Evolutionary conservation across 2,329 filamentous ascomycete genomes (phyloP).

Genomic region (Neurospora sp.): DNA sequence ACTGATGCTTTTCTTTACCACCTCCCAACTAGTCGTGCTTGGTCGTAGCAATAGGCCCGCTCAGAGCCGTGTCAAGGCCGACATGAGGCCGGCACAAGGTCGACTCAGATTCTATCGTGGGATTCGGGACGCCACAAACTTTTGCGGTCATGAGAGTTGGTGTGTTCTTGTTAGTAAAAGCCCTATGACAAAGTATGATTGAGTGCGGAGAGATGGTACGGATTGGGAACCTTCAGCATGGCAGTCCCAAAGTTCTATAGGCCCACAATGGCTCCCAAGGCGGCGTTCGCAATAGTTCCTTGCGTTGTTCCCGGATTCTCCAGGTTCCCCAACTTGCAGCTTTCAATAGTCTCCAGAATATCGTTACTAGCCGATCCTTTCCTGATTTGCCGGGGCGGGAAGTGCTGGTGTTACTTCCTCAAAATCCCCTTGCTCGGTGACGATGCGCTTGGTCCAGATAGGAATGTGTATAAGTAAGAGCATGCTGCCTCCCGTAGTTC

Average conservation of each 20-base stretch:
- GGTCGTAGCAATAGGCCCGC: background rate
- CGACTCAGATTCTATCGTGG: background rate
- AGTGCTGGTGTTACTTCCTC: background rate
- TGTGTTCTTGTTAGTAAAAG: background rate
- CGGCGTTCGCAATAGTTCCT: background rate
- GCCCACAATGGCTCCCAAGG: background rate
- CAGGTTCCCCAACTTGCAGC: background rate
- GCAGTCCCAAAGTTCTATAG: background rate
- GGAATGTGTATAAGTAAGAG: background rate
- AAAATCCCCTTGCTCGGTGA: background rate
- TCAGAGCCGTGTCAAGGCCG: background rate
- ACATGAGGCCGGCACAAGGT: background rate
- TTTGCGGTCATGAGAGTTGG: background rate
- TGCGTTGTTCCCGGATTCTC: background rate
- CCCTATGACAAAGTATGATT: background rate
- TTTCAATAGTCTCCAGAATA: background rate
- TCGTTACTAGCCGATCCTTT: background rate
- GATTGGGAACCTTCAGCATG: background rate
- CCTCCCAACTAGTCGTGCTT: background rate
- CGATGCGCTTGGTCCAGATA: background rate
- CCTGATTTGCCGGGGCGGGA: background rate
- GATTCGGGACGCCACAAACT: background rate
- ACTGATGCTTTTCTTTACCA: background rate
- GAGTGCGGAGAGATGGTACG: background rate
- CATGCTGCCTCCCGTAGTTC: background rate